phyloP scores from a whole-genome alignment of 1,139 yeast genomes.

The Debaryomyces subglobosus region DNA sequence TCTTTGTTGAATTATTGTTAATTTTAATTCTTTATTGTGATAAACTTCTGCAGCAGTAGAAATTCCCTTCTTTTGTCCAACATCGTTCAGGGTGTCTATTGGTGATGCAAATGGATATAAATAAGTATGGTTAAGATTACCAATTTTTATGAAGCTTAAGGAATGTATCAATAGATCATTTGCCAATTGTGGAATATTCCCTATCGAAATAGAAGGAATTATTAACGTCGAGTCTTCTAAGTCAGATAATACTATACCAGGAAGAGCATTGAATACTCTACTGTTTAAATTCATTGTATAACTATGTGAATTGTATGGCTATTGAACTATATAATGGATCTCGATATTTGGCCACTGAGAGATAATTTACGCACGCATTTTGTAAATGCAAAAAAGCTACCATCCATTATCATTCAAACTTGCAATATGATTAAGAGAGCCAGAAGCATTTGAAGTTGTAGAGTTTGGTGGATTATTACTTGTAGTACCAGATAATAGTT shows the following conservation, averaged over 20 bases:
- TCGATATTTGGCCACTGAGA: slow-evolving; percentile 7
- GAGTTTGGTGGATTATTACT: neutral
- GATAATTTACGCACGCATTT: slow-evolving; percentile 1
- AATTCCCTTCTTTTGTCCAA: slow-evolving; percentile 35
- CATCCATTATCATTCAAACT: slow-evolving; percentile 11
- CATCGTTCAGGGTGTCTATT: slow-evolving; percentile 41
- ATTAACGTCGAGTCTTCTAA: slow-evolving; percentile 40
- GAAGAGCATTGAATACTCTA: neutral
- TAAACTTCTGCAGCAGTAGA: slow-evolving; percentile 67
- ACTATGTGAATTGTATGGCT: neutral
- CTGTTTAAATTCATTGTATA: neutral
- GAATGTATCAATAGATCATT: slow-evolving; percentile 75
- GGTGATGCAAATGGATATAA: slow-evolving; percentile 89
- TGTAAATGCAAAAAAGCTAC: slow-evolving; percentile 6
- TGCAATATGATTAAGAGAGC: slow-evolving; percentile 7
- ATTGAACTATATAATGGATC: neutral
- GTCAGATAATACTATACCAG: neutral
- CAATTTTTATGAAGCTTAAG: slow-evolving; percentile 52
- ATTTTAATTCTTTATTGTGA: slow-evolving; percentile 34
- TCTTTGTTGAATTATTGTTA: slow-evolving; percentile 75
- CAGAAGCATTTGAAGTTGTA: neutral
- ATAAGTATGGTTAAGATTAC: slow-evolving; percentile 57
- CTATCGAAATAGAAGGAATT: slow-evolving; percentile 81
- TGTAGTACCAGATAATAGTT: neutral
- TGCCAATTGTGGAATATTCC: slow-evolving; percentile 86